Evolutionary conservation across 2,329 filamentous ascomycete genomes (phyloP), one percentile per base, ranked within the genome.

Genomic region (Colletotrichum higginsianum): DNA sequence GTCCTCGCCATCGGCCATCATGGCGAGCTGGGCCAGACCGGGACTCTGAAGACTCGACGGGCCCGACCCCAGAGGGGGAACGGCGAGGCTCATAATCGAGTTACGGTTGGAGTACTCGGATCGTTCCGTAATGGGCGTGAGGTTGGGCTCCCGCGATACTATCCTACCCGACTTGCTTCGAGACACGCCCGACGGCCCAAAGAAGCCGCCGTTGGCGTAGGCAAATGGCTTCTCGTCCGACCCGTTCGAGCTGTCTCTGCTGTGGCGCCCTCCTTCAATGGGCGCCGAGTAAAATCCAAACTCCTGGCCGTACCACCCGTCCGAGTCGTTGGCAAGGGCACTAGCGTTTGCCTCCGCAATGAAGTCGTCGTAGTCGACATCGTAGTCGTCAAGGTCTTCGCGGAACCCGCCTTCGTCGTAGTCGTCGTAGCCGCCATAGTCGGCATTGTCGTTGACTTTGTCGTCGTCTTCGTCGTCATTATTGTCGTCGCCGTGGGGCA

Each of bases 41-140:
- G 94, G 93, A 75, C 92, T 94, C 42, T 91, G 86, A 2, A 94
- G 77, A 50, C 84, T 89, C 68, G 86, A 89, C 71, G 84, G 81
- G 38, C 82, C 83, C 30, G 76, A 78, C n/a, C 80, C 78, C 16
- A 81, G 74, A 6, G 84, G 83, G 55, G 90, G 89, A 42, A 91
- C 83, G 9, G 85, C 86, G 73, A 96, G 84, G 70, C 92, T 94
- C 84, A 97, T 93, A 70, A 97, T 90, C 0, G 94, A 97, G 79
- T 98, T 98, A 55, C 96, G 91, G 71, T 97, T 98, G 52, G 94
- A 98, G 85, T 97, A 98, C 82, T 99, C 96, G 71, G 94, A 97
- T 15, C 95, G 90, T 80, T 98, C 96, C 0, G 96, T 98, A 76
- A 99, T 98, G 7, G 96, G 96, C 1, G 96, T 98, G 58, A 99